phyloP scores from a whole-genome alignment of 2,329 filamentous ascomycete species.

The Ophiostoma novo-ulmi region DNA sequence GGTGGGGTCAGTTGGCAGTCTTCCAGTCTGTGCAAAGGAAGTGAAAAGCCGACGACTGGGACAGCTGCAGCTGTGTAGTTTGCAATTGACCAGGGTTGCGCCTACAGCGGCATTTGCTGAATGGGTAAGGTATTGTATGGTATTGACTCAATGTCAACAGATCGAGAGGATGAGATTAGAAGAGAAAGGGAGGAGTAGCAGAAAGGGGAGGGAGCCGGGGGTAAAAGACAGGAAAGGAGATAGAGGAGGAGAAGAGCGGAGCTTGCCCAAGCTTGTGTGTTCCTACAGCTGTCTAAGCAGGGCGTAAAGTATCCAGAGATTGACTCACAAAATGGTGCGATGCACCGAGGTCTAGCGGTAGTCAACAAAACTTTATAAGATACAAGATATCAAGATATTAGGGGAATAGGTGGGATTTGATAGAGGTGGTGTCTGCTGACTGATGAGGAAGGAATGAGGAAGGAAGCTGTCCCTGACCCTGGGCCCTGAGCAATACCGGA shows the following conservation, averaged over 20 bases:
- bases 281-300: background rate
- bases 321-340: background rate
- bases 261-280: background rate
- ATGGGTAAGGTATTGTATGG: background rate
- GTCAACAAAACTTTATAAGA: background rate
- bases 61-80: background rate
- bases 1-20: constrained; percentile 4
- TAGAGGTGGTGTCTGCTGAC: background rate
- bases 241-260: background rate
- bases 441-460: background rate
- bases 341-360: background rate
- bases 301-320: background rate
- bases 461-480: constrained; percentile 8
- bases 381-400: background rate
- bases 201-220: constrained; percentile 8
- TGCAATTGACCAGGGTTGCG: background rate
- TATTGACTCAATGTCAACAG: background rate
- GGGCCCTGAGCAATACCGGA: constrained; percentile 10
- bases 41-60: background rate
- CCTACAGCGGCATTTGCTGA: background rate
- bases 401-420: background rate
- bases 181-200: background rate
- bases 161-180: constrained; percentile 4
- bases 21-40: background rate
- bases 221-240: background rate